Conservation (phyloP, 371 early-diverging fungal species). For the Circinella umbellata region DNA sequence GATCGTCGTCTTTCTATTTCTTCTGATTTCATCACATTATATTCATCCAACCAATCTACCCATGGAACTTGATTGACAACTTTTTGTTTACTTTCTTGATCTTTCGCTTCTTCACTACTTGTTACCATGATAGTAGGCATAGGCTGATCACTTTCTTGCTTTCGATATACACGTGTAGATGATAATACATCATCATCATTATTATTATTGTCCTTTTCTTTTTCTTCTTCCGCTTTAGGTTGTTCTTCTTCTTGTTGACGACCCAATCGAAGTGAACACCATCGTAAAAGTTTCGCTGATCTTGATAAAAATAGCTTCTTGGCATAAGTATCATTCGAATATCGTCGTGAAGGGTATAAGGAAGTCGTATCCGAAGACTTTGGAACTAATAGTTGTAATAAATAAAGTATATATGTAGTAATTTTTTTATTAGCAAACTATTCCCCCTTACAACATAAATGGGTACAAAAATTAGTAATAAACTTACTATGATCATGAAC, state of each 20-base stretch:
- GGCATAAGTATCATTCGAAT: constrained; percentile 31
- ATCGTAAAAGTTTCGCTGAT: constrained; percentile 48
- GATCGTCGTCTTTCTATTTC: constrained; percentile 25
- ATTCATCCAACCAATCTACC: constrained; percentile 58
- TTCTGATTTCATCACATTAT: constrained; percentile 31
- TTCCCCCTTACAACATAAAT: no score
- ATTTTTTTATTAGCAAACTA: no score
- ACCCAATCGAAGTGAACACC: constrained; percentile 31
- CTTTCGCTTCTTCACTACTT: constrained; percentile 17
- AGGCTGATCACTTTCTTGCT: constrained; percentile 23
- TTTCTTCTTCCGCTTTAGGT: background rate
- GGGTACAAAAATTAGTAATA: background rate
- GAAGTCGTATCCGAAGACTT: background rate
- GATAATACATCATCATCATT: constrained; percentile 7
- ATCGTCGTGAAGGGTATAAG: background rate
- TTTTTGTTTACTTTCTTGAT: constrained; percentile 10
- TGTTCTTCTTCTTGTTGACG: background rate
- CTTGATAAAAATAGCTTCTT: constrained; percentile 46
- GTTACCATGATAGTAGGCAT: constrained; percentile 51
- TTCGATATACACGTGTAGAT: constrained; percentile 18
- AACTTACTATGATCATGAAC: constrained; percentile 9
- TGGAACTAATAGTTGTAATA: background rate
- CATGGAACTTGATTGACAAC: constrained; percentile 41
- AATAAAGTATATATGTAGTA: background rate
- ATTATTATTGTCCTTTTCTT: background rate